phyloP scores from a whole-genome alignment of 2,329 filamentous ascomycete genomes.

The Cadophora gregata region DNA sequence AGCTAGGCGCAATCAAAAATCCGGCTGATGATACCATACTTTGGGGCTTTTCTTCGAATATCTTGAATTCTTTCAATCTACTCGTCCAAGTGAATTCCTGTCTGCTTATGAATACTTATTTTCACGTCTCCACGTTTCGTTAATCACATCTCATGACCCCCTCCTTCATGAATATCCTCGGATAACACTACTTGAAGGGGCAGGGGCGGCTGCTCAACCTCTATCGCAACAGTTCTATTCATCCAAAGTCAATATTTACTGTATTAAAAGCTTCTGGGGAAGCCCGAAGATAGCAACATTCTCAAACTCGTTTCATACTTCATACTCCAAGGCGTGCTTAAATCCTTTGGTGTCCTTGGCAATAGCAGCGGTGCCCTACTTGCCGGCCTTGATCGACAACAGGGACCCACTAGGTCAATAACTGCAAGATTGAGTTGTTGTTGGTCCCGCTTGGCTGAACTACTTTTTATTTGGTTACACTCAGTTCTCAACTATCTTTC shows the following conservation, averaged over 20 bases:
- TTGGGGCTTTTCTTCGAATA: conserved; percentile 22
- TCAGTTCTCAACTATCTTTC: background rate
- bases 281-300: conserved; percentile 5
- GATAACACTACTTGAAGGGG: background rate
- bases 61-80: conserved; percentile 1
- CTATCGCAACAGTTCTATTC: background rate
- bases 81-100: background rate
- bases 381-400: conserved; percentile 13
- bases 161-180: background rate
- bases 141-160: background rate
- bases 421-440: background rate
- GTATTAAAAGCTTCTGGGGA: background rate
- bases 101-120: background rate
- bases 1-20: conserved; percentile 44
- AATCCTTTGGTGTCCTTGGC: conserved; percentile 5
- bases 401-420: background rate
- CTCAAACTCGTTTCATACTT: conserved; percentile 15
- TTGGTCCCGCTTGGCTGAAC: conserved; percentile 7
- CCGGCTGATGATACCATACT: conserved; percentile 45
- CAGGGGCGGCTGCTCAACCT: background rate
- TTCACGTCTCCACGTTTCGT: background rate
- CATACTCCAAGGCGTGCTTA: conserved; percentile 8
- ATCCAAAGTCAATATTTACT: background rate
- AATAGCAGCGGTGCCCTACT: conserved; percentile 6
- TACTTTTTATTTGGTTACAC: background rate